phyloP scores from a whole-genome alignment of 495 filamentous ascomycete species.

The Neurospora sp. region DNA sequence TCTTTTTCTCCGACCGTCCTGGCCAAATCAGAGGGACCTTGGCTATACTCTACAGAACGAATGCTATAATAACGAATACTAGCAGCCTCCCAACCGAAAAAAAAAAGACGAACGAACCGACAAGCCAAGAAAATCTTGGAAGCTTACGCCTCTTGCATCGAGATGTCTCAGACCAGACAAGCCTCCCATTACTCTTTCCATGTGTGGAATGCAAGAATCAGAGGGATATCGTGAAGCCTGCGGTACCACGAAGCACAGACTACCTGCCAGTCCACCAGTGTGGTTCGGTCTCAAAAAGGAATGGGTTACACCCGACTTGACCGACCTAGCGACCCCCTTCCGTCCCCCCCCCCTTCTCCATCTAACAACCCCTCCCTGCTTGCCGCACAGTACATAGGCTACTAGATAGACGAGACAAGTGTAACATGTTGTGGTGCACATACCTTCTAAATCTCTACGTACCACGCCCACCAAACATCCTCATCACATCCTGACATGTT shows the following conservation, averaged over 20 bases:
- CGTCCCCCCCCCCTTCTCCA: background rate
- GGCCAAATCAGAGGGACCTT: background rate
- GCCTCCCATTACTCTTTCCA: background rate
- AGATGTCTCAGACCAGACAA: background rate
- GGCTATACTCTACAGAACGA: background rate
- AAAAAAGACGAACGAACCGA: background rate
- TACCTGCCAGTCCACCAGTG: background rate
- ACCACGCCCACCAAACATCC: background rate
- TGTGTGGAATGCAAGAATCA: background rate
- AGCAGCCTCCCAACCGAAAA: background rate
- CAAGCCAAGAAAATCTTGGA: background rate
- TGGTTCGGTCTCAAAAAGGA: background rate
- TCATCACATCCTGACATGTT: background rate
- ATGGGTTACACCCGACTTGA: background rate
- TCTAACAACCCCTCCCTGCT: background rate
- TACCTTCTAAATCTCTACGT: background rate
- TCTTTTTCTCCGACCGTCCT: background rate
- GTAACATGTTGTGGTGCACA: background rate
- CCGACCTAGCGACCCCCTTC: background rate
- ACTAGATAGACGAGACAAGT: background rate
- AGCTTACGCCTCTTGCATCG: background rate
- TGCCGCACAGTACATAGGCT: background rate
- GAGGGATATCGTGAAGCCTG: background rate
- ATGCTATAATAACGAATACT: background rate
- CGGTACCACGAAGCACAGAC: background rate